Conservation (phyloP, 2,329 filamentous ascomycete species). For the Fusarium napiforme region DNA sequence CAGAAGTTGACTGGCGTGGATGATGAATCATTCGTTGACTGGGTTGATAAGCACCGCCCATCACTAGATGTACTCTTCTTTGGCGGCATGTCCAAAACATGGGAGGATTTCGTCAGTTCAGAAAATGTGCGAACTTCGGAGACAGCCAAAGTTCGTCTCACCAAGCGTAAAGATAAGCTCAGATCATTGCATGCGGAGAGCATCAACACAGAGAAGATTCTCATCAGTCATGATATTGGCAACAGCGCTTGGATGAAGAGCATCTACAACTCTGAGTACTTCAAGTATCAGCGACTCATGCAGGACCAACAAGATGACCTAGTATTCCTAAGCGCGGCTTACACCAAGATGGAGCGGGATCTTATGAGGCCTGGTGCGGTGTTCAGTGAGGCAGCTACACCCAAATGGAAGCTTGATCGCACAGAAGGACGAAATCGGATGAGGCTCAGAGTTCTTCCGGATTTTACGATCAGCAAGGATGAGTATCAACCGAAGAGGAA, state of each 20-base stretch:
- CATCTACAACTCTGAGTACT: conserved; percentile 89
- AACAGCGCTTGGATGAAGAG: conserved; percentile 95
- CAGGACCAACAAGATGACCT: conserved; percentile 96
- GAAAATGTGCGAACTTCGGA: conserved; percentile 87
- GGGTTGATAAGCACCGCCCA: conserved; percentile 84
- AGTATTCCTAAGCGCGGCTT: conserved; percentile 78
- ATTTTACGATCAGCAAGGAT: conserved; percentile 73
- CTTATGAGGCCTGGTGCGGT: conserved; percentile 83
- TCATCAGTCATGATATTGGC: conserved; percentile 85
- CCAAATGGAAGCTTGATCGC: conserved; percentile 92
- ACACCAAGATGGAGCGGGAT: conserved; percentile 82
- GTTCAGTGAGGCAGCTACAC: conserved; percentile 71
- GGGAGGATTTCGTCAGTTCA: conserved; percentile 85
- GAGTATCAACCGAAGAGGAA: conserved; percentile 88
- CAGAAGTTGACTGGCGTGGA: conserved; percentile 88
- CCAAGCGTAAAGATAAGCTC: conserved; percentile 83
- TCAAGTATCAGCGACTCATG: conserved; percentile 87
- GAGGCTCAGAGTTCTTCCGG: conserved; percentile 86
- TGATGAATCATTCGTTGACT: conserved; percentile 85
- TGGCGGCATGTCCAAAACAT: conserved; percentile 80
- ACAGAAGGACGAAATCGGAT: conserved; percentile 97
- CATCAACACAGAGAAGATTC: conserved; percentile 73
- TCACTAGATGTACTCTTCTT: conserved; percentile 87
- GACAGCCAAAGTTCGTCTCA: conserved; percentile 74
- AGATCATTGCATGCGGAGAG: conserved; percentile 82